Evolutionary conservation across 1,139 yeast species (phyloP).

Genomic region (Pichia sp.): DNA sequence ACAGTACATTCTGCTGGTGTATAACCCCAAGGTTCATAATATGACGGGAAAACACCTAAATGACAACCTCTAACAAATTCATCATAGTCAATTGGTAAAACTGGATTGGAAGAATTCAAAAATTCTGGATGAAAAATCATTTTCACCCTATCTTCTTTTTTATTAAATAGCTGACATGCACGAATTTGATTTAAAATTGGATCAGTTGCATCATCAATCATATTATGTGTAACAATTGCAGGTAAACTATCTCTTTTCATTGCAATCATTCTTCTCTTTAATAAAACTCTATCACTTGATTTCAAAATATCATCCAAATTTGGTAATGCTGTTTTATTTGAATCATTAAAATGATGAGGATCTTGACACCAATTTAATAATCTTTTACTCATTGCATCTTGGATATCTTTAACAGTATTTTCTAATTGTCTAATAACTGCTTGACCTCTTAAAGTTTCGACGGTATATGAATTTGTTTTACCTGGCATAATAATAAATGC

Average conservation of each 20-base stretch:
- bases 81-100: constrained; percentile 88
- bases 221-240: constrained; percentile 94
- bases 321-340: constrained; percentile 41
- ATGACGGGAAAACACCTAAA: constrained; percentile 96
- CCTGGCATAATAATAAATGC: constrained; percentile 99
- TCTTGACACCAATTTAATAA: constrained; percentile 74
- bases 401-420: constrained; percentile 83
- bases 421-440: constrained; percentile 92
- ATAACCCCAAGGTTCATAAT: constrained; percentile 99
- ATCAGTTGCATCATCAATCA: constrained; percentile 87
- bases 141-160: constrained; percentile 86
- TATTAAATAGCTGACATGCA: constrained; percentile 84
- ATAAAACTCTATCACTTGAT: constrained; percentile 80
- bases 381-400: constrained; percentile 79
- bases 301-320: constrained; percentile 74
- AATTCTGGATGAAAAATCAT: constrained; percentile 97
- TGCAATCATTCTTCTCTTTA: constrained; percentile 91
- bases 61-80: constrained; percentile 98
- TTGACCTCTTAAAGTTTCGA: constrained; percentile 93
- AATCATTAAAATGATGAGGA: constrained; percentile 30
- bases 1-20: constrained; percentile 99
- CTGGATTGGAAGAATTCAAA: constrained; percentile 90
- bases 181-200: constrained; percentile 91
- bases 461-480: constrained; percentile 86
- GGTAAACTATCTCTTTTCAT: constrained; percentile 84